phyloP scores from a whole-genome alignment of 23 red algal species.

The Chondrus crispus region DNA sequence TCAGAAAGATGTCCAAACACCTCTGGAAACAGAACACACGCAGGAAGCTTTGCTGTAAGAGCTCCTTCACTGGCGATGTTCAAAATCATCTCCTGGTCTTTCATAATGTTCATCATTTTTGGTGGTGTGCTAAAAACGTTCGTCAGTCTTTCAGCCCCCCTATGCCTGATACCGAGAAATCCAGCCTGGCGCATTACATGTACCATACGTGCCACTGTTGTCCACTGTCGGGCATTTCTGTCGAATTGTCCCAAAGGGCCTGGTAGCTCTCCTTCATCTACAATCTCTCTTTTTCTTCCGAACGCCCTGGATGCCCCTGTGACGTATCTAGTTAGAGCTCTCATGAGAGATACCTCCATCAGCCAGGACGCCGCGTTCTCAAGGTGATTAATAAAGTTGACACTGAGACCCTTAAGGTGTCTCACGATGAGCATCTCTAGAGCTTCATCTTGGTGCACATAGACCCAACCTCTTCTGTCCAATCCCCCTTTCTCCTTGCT shows the following conservation, averaged over 20 bases:
- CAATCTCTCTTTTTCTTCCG: too few relatives aligned
- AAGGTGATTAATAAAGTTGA: background rate
- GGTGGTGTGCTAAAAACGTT: background rate
- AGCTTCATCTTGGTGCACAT: background rate
- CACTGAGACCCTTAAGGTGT: background rate
- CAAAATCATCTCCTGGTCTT: background rate
- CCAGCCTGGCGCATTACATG: too few relatives aligned
- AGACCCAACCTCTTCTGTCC: background rate
- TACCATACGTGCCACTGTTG: too few relatives aligned
- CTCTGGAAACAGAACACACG: background rate
- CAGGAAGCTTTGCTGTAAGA: background rate
- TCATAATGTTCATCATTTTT: background rate
- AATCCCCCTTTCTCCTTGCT: background rate
- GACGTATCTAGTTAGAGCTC: background rate
- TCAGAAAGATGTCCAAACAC: background rate
- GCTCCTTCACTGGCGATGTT: background rate
- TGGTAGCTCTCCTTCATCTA: too few relatives aligned
- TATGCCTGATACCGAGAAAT: too few relatives aligned
- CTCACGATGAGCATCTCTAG: background rate
- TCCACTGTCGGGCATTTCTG: too few relatives aligned
- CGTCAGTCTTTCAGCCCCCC: background rate
- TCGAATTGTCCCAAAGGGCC: too few relatives aligned
- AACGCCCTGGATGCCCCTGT: background rate
- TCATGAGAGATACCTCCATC: background rate
- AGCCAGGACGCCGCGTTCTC: background rate